Evolutionary conservation across 805 yeast species (phyloP).

Genomic region (Tetrapisispora nanseiensis): DNA sequence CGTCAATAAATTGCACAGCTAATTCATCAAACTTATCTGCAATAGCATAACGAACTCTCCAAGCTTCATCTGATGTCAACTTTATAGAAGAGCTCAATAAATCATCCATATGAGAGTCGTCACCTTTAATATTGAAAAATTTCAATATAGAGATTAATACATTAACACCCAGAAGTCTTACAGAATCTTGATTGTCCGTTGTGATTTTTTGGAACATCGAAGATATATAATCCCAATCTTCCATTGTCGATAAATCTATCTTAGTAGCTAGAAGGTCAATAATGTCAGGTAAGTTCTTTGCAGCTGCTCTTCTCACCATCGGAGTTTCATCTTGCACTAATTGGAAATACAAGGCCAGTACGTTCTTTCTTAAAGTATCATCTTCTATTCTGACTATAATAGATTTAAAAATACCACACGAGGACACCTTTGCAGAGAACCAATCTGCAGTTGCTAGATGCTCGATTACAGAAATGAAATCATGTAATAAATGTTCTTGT

Average conservation of each 20-base stretch:
- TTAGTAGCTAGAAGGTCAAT: conserved; percentile 49
- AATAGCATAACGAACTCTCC: conserved; percentile 98
- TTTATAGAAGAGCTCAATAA: conserved; percentile 56
- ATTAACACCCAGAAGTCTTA: conserved; percentile 81
- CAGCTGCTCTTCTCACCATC: conserved; percentile 95
- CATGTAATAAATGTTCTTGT: conserved; percentile 50
- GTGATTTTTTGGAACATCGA: conserved; percentile 72
- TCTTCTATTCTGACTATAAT: conserved; percentile 49
- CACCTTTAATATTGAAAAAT: conserved; percentile 51
- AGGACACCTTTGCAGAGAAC: conserved; percentile 88
- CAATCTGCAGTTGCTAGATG: conserved; percentile 80
- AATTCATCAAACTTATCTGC: conserved; percentile 84
- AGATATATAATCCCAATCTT: conserved; percentile 70
- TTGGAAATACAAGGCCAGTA: conserved; percentile 58
- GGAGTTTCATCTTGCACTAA: conserved; percentile 88
- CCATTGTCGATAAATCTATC: conserved; percentile 38
- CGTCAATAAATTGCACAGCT: conserved; percentile 52
- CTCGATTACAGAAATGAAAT: conserved; percentile 67
- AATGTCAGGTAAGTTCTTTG: conserved; percentile 66
- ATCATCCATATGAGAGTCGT: conserved; percentile 50
- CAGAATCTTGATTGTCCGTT: conserved; percentile 88
- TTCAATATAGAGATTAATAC: conserved; percentile 73
- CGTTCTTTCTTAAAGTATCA: conserved; percentile 43
- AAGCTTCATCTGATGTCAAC: conserved; percentile 78
- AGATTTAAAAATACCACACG: conserved; percentile 77